These are phyloP conservation scores for Globisporangium echinulatum DNA, from an alignment of 352 stramenopile genomes.

Conservation along the genomic window DNA sequence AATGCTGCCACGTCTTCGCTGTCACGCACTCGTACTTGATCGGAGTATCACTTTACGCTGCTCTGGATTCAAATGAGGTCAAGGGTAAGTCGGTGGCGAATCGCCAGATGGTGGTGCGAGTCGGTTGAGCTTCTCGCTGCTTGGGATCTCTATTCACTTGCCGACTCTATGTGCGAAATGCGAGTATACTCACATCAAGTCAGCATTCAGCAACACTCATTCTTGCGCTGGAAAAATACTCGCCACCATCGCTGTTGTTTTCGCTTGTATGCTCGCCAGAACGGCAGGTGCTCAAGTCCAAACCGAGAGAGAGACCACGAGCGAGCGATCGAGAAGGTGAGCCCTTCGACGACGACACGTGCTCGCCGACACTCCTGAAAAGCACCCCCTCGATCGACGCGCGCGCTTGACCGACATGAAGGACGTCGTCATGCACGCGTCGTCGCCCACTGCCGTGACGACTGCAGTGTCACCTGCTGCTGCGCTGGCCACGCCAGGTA, in stretches of 20 bases:
- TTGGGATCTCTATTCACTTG: slow-evolving; percentile 4
- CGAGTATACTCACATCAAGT: slow-evolving; percentile 7
- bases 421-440: slow-evolving; percentile 11
- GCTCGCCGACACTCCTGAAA: not conserved
- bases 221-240: not conserved
- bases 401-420: slow-evolving; percentile 8
- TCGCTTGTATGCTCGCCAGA: too few species aligned
- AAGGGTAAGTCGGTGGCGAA: not conserved
- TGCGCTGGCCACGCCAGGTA: not conserved
- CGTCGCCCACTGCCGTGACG: slow-evolving; percentile 4
- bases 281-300: too few species aligned
- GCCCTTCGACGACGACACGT: not conserved
- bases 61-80: not conserved
- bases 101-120: not conserved
- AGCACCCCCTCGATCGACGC: not conserved
- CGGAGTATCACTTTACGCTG: not conserved
- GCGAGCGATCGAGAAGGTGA: not conserved
- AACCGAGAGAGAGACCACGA: not conserved
- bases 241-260: not conserved
- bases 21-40: slow-evolving; percentile 15
- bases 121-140: slow-evolving; percentile 16
- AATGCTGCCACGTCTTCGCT: slow-evolving; percentile 13
- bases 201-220: not conserved
- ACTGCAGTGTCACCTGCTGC: slow-evolving; percentile 3
- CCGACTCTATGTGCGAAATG: not conserved